Percentiles rank a stretch among this genome's conserved stretches.
phyloP scores from a whole-genome alignment of 176 grass and related monocot species.

The Oryza meridionalis region DNA sequence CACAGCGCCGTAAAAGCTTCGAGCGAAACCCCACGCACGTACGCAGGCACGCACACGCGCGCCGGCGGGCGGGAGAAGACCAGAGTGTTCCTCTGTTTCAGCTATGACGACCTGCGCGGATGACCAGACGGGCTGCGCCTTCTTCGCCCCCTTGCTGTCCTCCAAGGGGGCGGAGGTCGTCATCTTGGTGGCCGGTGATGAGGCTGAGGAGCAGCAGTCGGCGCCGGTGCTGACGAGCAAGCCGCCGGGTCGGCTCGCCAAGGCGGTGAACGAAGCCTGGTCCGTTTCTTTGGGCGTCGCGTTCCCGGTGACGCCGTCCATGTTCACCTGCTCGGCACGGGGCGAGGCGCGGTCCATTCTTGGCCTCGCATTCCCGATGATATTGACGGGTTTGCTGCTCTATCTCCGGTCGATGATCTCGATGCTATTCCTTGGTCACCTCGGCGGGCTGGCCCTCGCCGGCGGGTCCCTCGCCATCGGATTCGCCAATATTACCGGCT shows the following conservation, averaged over 20 bases:
- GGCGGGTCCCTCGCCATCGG: constrained; percentile 85
- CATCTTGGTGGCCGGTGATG: constrained; percentile 23
- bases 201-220: neutral
- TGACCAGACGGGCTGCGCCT: constrained; percentile 6
- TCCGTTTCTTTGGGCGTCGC: neutral
- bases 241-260: constrained; percentile 33
- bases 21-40: constrained; percentile 25
- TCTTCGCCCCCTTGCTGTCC: constrained; percentile 39
- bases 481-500: constrained; percentile 80
- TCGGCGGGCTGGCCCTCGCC: constrained; percentile 70
- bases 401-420: constrained; percentile 95
- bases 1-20: constrained; percentile 21
- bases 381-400: constrained; percentile 72
- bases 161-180: constrained; percentile 35
- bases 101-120: constrained; percentile 40
- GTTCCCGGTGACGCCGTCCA: constrained; percentile 39
- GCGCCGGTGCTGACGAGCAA: constrained; percentile 47
- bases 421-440: constrained; percentile 78
- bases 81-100: constrained; percentile 43
- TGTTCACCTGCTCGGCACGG: constrained; percentile 23
- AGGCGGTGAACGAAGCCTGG: constrained; percentile 44
- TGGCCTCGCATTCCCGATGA: constrained; percentile 72
- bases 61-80: neutral
- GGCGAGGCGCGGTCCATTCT: constrained; percentile 68
- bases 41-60: neutral